These are phyloP conservation scores for Juglanconis sp. DNA, from an alignment of 2,329 filamentous ascomycete genomes.

Conservation along the genomic window DNA sequence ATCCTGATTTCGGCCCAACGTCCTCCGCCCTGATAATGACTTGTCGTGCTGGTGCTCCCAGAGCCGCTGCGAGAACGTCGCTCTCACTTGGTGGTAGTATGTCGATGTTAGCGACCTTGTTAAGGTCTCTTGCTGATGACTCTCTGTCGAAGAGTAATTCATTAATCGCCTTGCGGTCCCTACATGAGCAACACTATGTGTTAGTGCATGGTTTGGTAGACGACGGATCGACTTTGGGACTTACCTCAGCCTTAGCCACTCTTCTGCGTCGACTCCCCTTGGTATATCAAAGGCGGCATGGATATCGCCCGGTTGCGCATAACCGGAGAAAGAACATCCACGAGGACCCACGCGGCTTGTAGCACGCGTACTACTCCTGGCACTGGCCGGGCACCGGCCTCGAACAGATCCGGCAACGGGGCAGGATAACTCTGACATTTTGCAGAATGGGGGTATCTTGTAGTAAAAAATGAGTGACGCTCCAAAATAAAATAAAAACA, in stretches of 20 bases:
- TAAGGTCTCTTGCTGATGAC: conserved; percentile 37
- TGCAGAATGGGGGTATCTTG: background rate
- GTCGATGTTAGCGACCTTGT: conserved; percentile 44
- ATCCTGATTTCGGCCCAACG: conserved; percentile 48
- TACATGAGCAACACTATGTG: conserved; percentile 19
- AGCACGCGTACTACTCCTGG: conserved; percentile 21
- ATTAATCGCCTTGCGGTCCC: conserved; percentile 45
- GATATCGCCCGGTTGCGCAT: conserved; percentile 32
- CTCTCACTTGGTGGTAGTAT: conserved; percentile 44
- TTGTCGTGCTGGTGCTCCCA: conserved; percentile 52
- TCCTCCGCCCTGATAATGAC: conserved; percentile 52
- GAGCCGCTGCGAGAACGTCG: conserved; percentile 48
- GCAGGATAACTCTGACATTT: conserved; percentile 25
- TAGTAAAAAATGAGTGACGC: background rate
- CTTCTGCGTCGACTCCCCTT: conserved; percentile 39
- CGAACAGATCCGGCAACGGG: conserved; percentile 27
- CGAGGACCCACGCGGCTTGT: conserved; percentile 30
- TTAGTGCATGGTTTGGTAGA: background rate
- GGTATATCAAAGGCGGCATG: conserved; percentile 42
- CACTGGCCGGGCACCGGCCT: conserved; percentile 26
- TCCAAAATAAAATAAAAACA: background rate
- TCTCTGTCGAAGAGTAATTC: conserved; percentile 43
- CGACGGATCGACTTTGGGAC: background rate
- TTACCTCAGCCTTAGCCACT: conserved; percentile 43
- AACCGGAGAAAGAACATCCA: conserved; percentile 35